phyloP scores from a whole-genome alignment of 495 filamentous ascomycete genomes.

The Platismatia glauca region DNA sequence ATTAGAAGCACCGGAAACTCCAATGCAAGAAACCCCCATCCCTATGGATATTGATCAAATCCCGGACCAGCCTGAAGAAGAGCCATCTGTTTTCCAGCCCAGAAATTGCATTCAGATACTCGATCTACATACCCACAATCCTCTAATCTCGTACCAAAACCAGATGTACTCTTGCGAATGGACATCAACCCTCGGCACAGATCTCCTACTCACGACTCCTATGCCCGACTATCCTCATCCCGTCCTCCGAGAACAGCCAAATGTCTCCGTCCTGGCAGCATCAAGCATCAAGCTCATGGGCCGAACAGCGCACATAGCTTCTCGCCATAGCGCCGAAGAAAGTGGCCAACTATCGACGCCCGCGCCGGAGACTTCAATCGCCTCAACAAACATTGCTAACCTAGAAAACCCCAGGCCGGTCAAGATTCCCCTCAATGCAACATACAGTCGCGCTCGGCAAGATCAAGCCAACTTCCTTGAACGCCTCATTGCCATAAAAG shows the following conservation, averaged over 20 bases:
- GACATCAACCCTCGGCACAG: slow-evolving; percentile 70
- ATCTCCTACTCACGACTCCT: slow-evolving; percentile 57
- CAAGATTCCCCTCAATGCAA: slow-evolving; percentile 9
- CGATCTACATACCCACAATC: slow-evolving; percentile 63
- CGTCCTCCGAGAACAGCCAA: slow-evolving; percentile 34
- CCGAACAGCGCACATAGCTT: slow-evolving; percentile 35
- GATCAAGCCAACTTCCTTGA: slow-evolving; percentile 40
- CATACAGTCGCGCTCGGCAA: slow-evolving; percentile 15
- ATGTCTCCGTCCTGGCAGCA: slow-evolving; percentile 53
- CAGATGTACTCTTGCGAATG: slow-evolving; percentile 68
- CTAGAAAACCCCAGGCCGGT: not conserved
- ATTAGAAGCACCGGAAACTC: slow-evolving; percentile 1
- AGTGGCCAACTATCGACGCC: not conserved
- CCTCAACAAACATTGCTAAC: not conserved
- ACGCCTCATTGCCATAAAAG: slow-evolving; percentile 36
- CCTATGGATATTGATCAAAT: not conserved
- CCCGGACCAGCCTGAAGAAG: not conserved
- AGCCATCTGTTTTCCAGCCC: not conserved
- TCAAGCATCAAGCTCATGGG: slow-evolving; percentile 44
- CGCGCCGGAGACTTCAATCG: not conserved
- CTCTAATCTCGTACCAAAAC: slow-evolving; percentile 65
- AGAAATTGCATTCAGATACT: slow-evolving; percentile 61
- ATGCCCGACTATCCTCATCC: slow-evolving; percentile 31
- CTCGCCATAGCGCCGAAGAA: not conserved
- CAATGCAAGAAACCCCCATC: not conserved